Conservation (phyloP, 768 basidiomycete genomes). For the Cystofilobasidium bisporidii region DNA sequence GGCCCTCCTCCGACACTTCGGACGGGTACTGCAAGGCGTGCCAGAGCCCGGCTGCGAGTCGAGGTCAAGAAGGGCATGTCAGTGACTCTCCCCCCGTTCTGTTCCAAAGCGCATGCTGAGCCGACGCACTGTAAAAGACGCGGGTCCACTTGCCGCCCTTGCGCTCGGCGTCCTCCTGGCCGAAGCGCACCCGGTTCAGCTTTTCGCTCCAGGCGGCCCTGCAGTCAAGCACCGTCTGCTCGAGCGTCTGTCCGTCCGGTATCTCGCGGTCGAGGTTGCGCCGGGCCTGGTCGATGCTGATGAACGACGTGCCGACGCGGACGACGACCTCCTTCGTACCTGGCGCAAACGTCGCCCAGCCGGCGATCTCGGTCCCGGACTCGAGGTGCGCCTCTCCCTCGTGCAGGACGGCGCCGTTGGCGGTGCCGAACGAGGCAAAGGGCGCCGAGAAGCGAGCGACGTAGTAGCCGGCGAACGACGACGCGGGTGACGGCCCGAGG, state of each 20-base stretch:
- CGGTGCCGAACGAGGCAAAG: conserved; percentile 47
- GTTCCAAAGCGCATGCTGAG: too few species aligned
- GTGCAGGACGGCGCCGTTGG: conserved; percentile 44
- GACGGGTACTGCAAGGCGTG: conserved; percentile 55
- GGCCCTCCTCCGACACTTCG: conserved; percentile 57
- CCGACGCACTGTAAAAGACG: conserved; percentile 46
- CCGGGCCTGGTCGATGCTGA: conserved; percentile 58
- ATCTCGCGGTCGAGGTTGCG: conserved; percentile 28
- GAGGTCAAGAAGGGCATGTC: too few species aligned
- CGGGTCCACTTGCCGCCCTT: conserved; percentile 31
- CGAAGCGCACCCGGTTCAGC: conserved; percentile 47
- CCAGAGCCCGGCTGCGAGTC: conserved; percentile 5
- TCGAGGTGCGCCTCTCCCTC: conserved; percentile 36
- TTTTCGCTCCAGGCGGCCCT: conserved; percentile 54
- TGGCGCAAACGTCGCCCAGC: conserved; percentile 37
- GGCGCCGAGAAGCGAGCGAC: conserved; percentile 41
- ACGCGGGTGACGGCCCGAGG: conserved; percentile 47
- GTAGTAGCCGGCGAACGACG: conserved; percentile 46
- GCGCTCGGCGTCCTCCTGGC: conserved; percentile 36
- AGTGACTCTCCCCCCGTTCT: too few species aligned
- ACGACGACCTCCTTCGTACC: conserved; percentile 45
- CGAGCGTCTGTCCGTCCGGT: conserved; percentile 45
- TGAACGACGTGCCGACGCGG: conserved; percentile 62
- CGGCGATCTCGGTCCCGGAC: conserved; percentile 48
- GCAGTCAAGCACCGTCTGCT: conserved; percentile 47